A percentile compares a stretch with the other conserved stretches of the same genome.
phyloP scores from a whole-genome alignment of 257 asterid genomes.

The Paraleonurus japonicus region DNA sequence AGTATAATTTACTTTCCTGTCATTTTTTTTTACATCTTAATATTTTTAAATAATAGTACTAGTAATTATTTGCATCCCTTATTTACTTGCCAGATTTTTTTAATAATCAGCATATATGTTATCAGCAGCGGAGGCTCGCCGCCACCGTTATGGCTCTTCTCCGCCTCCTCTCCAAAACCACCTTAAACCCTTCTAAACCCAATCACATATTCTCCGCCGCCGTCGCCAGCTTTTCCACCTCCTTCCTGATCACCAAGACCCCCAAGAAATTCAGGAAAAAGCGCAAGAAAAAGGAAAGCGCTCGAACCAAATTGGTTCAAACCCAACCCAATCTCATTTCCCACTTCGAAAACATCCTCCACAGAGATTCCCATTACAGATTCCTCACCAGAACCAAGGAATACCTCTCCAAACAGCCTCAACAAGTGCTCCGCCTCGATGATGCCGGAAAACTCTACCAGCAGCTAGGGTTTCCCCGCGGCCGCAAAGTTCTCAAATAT shows the following conservation, averaged over 20 bases:
- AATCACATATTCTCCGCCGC: conserved; percentile 21
- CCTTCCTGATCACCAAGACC: conserved; percentile 82
- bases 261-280: conserved; percentile 80
- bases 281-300: conserved; percentile 67
- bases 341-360: conserved; percentile 66
- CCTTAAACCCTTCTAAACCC: conserved; percentile 34
- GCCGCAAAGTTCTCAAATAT: conserved; percentile 62
- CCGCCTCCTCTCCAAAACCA: conserved; percentile 39
- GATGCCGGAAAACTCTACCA: conserved; percentile 83
- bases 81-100: background rate
- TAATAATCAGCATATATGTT: background rate
- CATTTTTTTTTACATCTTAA: too few species aligned
- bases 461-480: conserved; percentile 91
- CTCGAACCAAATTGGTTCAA: conserved; percentile 73
- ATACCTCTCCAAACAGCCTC: conserved; percentile 72
- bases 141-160: conserved; percentile 34
- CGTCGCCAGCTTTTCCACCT: conserved; percentile 60
- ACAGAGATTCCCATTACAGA: conserved; percentile 59
- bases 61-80: too few species aligned
- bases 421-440: conserved; percentile 68
- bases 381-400: conserved; percentile 73
- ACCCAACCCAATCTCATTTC: conserved; percentile 59
- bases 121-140: conserved; percentile 21
- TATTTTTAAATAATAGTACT: too few species aligned
- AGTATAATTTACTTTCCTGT: too few species aligned